Evolutionary conservation across 2,329 filamentous ascomycete genomes (phyloP), one percentile per base, ranked within the genome.

Genomic region (Hysterium pulicare): DNA sequence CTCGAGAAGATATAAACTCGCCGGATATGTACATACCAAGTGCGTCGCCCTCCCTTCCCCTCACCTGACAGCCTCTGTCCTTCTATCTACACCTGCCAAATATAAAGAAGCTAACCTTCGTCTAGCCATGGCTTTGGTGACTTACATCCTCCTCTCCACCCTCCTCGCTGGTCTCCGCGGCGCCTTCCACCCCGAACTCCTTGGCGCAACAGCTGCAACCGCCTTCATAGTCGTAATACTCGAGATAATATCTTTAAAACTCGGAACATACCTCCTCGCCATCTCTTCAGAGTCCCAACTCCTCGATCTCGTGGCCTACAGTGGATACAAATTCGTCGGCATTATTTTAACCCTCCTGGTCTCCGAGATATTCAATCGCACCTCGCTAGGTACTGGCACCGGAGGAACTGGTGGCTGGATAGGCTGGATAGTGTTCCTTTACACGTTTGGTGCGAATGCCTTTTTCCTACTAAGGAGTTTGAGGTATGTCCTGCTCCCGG

Each of bases 1-100:
- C 93, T 2, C 80, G 93, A 51, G 91, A 98, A 67, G 93, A 98
- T 63, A 77, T 97, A 68, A 98, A 98, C 71, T 94, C 89, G 52
- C 93, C 94, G 13, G 93, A 98, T 71, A 97, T 98, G 90, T 98
- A 98, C 72, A 98, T 98, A 58, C 90, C 90, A 13, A 66, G 50
- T 54, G 46, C 31, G 44, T 33, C 31, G 33, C 20, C 11, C 37
- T 38, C 19, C 28, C 19, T 11, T 24, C 17, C 19, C 10, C 32
- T 13, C n/a, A n/a, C n/a, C n/a, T n/a, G n/a, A n/a, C 5, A 38
- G 15, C 5, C 26, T 15, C 13, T 13, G 33, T 21, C 2, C 32
- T 59, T 30, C 17, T n/a, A 7, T 34, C 23, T 22, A n/a, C 24
- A 32, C 9, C 10, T 13, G 26, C 24, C 21, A 20, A n/a, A 33